A percentile compares a stretch with the other conserved stretches of the same genome.
Conservation (phyloP, 1,284 basidiomycete species). For the Cutaneotrichosporon sp. region DNA sequence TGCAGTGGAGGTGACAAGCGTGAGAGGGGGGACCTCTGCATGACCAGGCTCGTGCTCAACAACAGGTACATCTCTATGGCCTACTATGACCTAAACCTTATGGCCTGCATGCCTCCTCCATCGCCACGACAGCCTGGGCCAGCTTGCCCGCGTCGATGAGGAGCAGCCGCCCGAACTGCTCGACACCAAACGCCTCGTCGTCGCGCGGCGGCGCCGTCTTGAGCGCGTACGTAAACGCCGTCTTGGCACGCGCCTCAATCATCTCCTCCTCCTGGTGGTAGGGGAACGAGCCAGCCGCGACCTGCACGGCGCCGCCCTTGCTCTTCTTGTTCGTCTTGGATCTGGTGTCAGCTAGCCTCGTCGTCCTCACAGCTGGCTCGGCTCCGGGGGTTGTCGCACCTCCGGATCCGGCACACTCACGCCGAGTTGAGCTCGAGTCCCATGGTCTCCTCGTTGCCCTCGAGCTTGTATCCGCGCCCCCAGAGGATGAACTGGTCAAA, state of each 20-base stretch:
- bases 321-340: conserved; percentile 35
- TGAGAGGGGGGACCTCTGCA: too few species aligned
- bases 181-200: conserved; percentile 75
- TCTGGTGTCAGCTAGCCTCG: conserved; percentile 9
- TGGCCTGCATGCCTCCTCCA: conserved; percentile 48
- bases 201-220: conserved; percentile 65
- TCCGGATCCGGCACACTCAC: too few species aligned
- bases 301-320: conserved; percentile 40
- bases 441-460: conserved; percentile 45
- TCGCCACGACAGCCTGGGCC: conserved; percentile 45
- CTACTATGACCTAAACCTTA: too few species aligned
- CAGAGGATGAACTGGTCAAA: conserved; percentile 51
- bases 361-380: too few species aligned
- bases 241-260: conserved; percentile 67
- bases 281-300: conserved; percentile 57
- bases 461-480: conserved; percentile 51
- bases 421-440: conserved; percentile 44
- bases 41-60: background rate
- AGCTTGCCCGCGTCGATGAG: conserved; percentile 59
- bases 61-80: background rate
- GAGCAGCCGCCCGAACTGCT: conserved; percentile 73
- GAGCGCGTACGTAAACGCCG: conserved; percentile 67
- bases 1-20: too few species aligned
- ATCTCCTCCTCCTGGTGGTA: conserved; percentile 87
- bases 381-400: too few species aligned